Base-by-base conservation (phyloP, 2,329 filamentous ascomycete genomes). In the Pseudogymnoascus sp. region DNA sequence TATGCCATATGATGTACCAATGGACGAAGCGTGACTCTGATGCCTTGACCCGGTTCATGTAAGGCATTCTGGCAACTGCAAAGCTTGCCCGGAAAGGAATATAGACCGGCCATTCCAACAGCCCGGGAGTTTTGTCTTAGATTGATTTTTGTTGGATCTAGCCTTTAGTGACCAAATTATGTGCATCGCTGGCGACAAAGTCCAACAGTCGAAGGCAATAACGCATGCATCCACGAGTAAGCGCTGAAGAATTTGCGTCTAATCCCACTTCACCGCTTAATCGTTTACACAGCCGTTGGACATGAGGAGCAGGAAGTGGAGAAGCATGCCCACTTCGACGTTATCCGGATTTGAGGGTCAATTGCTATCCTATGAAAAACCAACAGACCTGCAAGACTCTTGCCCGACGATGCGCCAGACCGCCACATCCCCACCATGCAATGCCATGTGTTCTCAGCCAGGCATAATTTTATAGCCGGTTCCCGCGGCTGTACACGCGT, bases 381-480 rank as follows among this genome's bases (percentile, higher is more conserved):
- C 50, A 56, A 56, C 29, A 56, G 50, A 33, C 26, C 50, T 56
- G 50, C 50, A 56, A 33, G 19, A 19, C 19, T 19, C 19, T 19
- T 19, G 19, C 19, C 19, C 19, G 19, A 19, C 19, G 19, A 19
- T 19, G 19, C 19, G 19, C 19, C 19, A 19, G 19, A 19, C 19
- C 19, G 19, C 19, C 19, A 19, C 19, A 19, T 19, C 19, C 19
- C 19, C 19, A 19, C 19, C 19, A 19, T 33, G 50, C 50, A 56
- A 56, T 56, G 50, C 50, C 50, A 56, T 56, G 50, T 56, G 50
- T 56, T 56, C 50, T 5, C 50, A 33, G 50, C 29, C 50, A 56
- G 19, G 50, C 26, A 33, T 56, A 56, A 8, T 56, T 33, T 56
- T 33, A 21, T 29, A 56, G 29, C 50, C 50, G 50, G 50, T 19